Base-by-base conservation (phyloP, 257 asterid genomes). In the Solanum gandarillasii region DNA sequence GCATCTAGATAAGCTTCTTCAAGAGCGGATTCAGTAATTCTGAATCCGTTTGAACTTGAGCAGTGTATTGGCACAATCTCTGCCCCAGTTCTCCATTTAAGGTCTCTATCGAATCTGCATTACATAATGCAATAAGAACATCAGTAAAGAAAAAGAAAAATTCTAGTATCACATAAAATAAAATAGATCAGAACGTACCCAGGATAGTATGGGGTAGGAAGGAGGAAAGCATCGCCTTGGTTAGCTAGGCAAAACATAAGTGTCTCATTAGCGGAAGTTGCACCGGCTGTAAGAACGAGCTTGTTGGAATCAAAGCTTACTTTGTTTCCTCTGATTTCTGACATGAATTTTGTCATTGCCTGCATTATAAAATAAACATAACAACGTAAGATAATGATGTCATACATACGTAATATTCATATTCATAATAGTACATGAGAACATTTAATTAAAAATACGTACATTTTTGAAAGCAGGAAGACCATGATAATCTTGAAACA, bases 101-200 rank as follows among this genome's bases (percentile, higher is more conserved):
- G 91, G 91, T 96, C 98, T 88, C 98, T 93, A 83, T 96, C 98
- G 70, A 96, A 96, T 38, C 98, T 95, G 96, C 92, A 94, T 41
- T 79, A 23, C 62, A 25, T 14, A 41, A 78, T 25, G 65, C 36
- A 79, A 79, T 52, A 2, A 79, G 8, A 20, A 4, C 9, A 43
- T 79, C 38, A 79, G 38, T 14, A 79, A 9, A 43, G 18, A 52
- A 79, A 8, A 8, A 43, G 3, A 25, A n/a, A n/a, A n/a, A n/a
- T n/a, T n/a, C n/a, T 75, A 75, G 7, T 46, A 7, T 55, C 14
- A 65, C 68, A 18, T 20, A 3, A 65, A 43, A 86, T 52, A 43
- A 29, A 52, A 23, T 70, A 7, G 4, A 29, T 7, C 14, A 31
- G 12, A 20, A 88, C 91, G 31, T 87, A 94, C 98, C 98, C 98